These are phyloP conservation scores for Trichosporon ovoides DNA, from an alignment of 1,284 basidiomycete species.

Conservation along the genomic window DNA sequence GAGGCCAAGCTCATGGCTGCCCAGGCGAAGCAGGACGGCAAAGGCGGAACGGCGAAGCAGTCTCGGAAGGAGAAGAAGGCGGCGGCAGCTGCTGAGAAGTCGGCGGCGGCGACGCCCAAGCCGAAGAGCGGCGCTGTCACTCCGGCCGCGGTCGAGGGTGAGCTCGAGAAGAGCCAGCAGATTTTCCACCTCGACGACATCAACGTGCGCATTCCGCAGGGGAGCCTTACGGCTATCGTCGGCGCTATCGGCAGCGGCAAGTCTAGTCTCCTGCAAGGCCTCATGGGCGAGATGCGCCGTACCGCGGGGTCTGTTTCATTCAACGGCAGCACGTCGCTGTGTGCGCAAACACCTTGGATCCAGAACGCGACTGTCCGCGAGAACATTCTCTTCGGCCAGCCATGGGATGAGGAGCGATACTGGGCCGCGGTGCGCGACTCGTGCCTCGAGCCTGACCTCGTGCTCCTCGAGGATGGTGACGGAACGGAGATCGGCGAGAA, in stretches of 20 bases:
- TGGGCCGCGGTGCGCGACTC: conserved; percentile 69
- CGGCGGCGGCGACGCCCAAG: conserved; percentile 3
- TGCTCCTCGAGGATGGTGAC: conserved; percentile 74
- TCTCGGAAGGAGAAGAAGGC: conserved; percentile 6
- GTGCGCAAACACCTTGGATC: conserved; percentile 74
- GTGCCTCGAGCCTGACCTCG: conserved; percentile 71
- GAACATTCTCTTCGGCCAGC: conserved; percentile 78
- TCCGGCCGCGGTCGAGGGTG: conserved; percentile 42
- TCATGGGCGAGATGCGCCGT: conserved; percentile 74
- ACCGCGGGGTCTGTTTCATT: conserved; percentile 59
- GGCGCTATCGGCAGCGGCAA: conserved; percentile 69
- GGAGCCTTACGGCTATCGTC: conserved; percentile 72
- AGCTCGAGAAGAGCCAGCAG: no score
- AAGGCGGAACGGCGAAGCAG: conserved; percentile 3
- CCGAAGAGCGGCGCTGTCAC: conserved; percentile 20
- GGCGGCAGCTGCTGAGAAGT: neutral
- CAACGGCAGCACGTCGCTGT: conserved; percentile 66
- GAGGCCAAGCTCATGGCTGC: conserved; percentile 35
- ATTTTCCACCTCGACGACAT: conserved; percentile 63
- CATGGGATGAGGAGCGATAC: conserved; percentile 71
- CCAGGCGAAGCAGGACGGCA: conserved; percentile 18
- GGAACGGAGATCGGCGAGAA: conserved; percentile 88
- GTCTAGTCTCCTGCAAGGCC: conserved; percentile 55
- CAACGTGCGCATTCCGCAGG: conserved; percentile 62
- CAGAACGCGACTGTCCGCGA: conserved; percentile 65